Base-by-base conservation (phyloP, 1,139 yeast species). In the Pichia sp. region DNA sequence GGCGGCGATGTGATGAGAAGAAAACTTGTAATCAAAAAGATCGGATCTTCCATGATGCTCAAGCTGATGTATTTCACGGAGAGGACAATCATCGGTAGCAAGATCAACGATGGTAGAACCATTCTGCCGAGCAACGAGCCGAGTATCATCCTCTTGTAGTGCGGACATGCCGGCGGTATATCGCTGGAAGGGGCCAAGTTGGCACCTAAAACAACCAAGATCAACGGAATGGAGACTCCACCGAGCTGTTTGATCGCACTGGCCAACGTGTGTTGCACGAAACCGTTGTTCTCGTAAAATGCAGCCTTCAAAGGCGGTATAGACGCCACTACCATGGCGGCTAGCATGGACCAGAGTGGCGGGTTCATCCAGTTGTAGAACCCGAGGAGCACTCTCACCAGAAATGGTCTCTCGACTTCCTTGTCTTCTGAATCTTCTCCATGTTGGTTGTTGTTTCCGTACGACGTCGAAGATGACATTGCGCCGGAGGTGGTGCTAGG, bases 301-400 rank as follows among this genome's bases (percentile, higher is more conserved):
- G 80, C 77, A 50, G 76, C 72, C 65, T 89, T 89, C 32, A 92
- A 68, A 1, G 77, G 73, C 3, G 95, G 90, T 16, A 89, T 76
- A 0, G 95, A 81, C 1, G 98, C 99, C 54, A 93, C 92, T 30
- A 88, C 59, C 19, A 93, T 83, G 8, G 97, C 85, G 1, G 85
- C 71, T 30, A 89, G 70, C 98, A 93, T 93, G 11, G 98, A 85
- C 77, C 90, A 93, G 59, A 93, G 75, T 8, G 99, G 99, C 10
- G 98, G 97, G 70, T 93, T 93, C 96, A 93, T 90, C 52, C 63
- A 61, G 8, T 62, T 49, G 10, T 57, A 19, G 29, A 69, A 52
- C 50, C 56, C 59, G 5, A 49, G 50, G 8, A 54, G 16, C 10
- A 44, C 16, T 43, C 36, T 55, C 4, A 23, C 31, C 1, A 49